Conservation (phyloP, 768 basidiomycete genomes). For the Boletus huronensis region DNA sequence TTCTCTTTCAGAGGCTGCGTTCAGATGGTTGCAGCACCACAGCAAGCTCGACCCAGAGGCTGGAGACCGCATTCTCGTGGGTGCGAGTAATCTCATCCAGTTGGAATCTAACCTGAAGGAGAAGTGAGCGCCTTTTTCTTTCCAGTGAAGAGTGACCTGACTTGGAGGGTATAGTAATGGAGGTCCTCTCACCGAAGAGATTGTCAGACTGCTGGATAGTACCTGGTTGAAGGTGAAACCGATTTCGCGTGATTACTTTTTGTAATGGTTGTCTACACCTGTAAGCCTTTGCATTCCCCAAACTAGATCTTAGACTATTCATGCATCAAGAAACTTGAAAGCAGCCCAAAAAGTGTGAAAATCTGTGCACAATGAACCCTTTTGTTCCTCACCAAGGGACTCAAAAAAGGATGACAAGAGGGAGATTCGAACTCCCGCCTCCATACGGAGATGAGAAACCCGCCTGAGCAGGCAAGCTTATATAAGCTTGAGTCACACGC, state of each 20-base stretch:
- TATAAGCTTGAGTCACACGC: conserved; percentile 56
- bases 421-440: conserved; percentile 36
- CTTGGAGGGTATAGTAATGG: neutral
- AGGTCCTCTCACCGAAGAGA: conserved; percentile 6
- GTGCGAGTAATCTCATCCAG: conserved; percentile 34
- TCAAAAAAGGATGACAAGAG: conserved; percentile 27
- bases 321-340: neutral
- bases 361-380: neutral
- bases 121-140: neutral
- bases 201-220: neutral
- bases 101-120: conserved; percentile 28
- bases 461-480: conserved; percentile 26
- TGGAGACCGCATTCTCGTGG: conserved; percentile 34
- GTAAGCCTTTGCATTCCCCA: neutral
- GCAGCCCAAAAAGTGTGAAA: neutral
- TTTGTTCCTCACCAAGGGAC: neutral
- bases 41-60: conserved; percentile 12
- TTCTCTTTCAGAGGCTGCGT: conserved; percentile 13
- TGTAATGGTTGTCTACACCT: neutral
- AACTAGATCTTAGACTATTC: too few relatives aligned
- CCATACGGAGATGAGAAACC: conserved; percentile 33
- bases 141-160: neutral
- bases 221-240: conserved; percentile 9
- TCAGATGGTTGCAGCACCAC: conserved; percentile 25
- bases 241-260: neutral